Evolutionary conservation across 1,139 yeast species (phyloP).

Genomic region (Tardiomyces depauwii): DNA sequence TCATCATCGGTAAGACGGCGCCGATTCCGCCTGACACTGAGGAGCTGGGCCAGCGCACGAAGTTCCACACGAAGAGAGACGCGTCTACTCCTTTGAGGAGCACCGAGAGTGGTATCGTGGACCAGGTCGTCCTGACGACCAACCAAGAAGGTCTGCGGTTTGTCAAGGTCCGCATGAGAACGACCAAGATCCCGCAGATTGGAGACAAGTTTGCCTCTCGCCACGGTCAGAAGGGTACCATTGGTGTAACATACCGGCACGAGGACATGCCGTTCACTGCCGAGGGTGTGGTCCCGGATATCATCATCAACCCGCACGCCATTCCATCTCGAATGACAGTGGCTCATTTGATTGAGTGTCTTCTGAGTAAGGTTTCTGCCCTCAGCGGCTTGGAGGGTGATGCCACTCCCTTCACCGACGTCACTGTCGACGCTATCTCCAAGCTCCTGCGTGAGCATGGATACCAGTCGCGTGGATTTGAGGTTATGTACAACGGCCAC

Average conservation of each 20-base stretch:
- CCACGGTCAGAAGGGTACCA: constrained; percentile 99
- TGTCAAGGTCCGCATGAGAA: constrained; percentile 97
- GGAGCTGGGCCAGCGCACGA: constrained; percentile 96
- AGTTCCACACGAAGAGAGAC: constrained; percentile 95
- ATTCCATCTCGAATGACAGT: constrained; percentile 99
- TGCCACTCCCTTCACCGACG: constrained; percentile 97
- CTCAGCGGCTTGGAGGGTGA: constrained; percentile 96
- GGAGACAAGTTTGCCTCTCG: constrained; percentile 99
- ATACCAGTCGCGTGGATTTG: constrained; percentile 96
- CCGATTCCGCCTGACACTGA: constrained; percentile 98
- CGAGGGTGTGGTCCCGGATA: constrained; percentile 94
- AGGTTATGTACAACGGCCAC: constrained; percentile 97
- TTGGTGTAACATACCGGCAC: constrained; percentile 96
- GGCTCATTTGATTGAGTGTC: constrained; percentile 97
- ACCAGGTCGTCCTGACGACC: constrained; percentile 91
- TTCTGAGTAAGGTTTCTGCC: constrained; percentile 88
- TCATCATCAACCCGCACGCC: constrained; percentile 97
- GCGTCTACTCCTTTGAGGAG: constrained; percentile 96
- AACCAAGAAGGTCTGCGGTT: constrained; percentile 97
- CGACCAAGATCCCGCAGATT: constrained; percentile 95
- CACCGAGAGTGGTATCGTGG: constrained; percentile 97
- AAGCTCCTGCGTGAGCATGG: constrained; percentile 88
- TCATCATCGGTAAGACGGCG: constrained; percentile 95
- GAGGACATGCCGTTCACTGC: constrained; percentile 99
- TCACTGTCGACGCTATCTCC: constrained; percentile 94